Evolutionary conservation across 2,329 filamentous ascomycete genomes (phyloP), one percentile per base, ranked within the genome.

Genomic region (Alternaria alternata): DNA sequence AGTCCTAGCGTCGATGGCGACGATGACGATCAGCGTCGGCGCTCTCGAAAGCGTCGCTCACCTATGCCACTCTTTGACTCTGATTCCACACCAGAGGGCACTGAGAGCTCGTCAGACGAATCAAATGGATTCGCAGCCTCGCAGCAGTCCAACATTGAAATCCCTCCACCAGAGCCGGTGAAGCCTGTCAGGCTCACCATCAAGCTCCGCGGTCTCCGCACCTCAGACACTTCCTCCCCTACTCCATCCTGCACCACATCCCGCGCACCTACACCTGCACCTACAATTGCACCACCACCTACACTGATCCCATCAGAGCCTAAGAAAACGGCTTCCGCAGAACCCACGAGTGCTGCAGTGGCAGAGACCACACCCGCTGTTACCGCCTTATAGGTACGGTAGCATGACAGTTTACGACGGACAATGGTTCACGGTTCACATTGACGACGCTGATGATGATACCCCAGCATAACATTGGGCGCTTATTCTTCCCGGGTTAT

Each of bases 31-130:
- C 82, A 70, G 26, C 70, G 77, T 22, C 72, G 75, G n/a, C 82
- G 81, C 7, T 82, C 84, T n/a, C 83, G 81, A 62, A 87, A 86
- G 76, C 83, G 83, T 67, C 81, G 81, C 58, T 81, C 82, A 42
- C 79, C 82, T 30, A 76, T 82, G 6, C 78, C 80, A 51, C 80
- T 81, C 49, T 77, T 80, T 66, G 79, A 80, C 55, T 77, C 80
- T n/a, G 78, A 79, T 57, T 75, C 78, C 14, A 75, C 72, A 18
- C 72, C 75, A 28, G 72, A 76, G 59, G 64, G 70, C 52, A 73
- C 71, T 48, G 74, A 78, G 62, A 74, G 73, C 66, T 77, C 76
- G 26, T 76, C 74, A 7, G 70, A 78, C 56, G 73, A 77, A 57
- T 75, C 75, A 14, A 72, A 73, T 48, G 69, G 69, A 14, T 66